phyloP scores from a whole-genome alignment of 768 basidiomycete species.

The Tephrocybe sp. region DNA sequence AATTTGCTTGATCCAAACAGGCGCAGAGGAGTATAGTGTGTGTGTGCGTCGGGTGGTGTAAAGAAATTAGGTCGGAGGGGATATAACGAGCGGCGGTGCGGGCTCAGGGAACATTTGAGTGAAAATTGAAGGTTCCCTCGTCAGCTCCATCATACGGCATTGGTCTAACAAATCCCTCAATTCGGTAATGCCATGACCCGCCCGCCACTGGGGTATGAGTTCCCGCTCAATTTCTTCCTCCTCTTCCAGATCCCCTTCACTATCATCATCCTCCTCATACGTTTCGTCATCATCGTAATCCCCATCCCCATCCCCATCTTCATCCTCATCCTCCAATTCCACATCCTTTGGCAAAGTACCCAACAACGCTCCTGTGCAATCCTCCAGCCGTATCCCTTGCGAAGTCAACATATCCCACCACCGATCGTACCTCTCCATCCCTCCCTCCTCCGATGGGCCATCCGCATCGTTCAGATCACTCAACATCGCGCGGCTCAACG shows the following conservation, averaged over 20 bases:
- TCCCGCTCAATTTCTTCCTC: slow-evolving; percentile 21
- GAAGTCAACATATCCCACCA: slow-evolving; percentile 60
- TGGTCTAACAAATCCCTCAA: slow-evolving; percentile 56
- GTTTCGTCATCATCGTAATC: slow-evolving; percentile 28
- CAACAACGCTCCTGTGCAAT: slow-evolving; percentile 67
- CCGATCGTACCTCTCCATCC: slow-evolving; percentile 58
- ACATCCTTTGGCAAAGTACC: slow-evolving; percentile 44
- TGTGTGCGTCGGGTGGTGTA: background rate
- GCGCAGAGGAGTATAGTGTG: too few species aligned
- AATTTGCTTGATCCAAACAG: too few species aligned
- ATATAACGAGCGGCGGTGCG: background rate
- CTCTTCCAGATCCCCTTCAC: slow-evolving; percentile 25
- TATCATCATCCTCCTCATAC: slow-evolving; percentile 29
- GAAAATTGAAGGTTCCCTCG: slow-evolving; percentile 38
- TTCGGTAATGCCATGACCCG: slow-evolving; percentile 32
- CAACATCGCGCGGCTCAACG: slow-evolving; percentile 53
- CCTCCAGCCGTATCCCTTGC: slow-evolving; percentile 61
- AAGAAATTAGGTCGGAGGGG: background rate
- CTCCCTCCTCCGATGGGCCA: slow-evolving; percentile 43
- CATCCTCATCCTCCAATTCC: slow-evolving; percentile 19
- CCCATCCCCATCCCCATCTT: too few species aligned
- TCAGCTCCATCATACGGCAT: slow-evolving; percentile 48
- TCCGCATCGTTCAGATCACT: slow-evolving; percentile 52
- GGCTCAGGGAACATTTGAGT: slow-evolving; percentile 14
- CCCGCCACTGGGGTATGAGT: slow-evolving; percentile 21